Evolutionary conservation across 768 basidiomycete species (phyloP).

Genomic region (Hirschioporus abietinus): DNA sequence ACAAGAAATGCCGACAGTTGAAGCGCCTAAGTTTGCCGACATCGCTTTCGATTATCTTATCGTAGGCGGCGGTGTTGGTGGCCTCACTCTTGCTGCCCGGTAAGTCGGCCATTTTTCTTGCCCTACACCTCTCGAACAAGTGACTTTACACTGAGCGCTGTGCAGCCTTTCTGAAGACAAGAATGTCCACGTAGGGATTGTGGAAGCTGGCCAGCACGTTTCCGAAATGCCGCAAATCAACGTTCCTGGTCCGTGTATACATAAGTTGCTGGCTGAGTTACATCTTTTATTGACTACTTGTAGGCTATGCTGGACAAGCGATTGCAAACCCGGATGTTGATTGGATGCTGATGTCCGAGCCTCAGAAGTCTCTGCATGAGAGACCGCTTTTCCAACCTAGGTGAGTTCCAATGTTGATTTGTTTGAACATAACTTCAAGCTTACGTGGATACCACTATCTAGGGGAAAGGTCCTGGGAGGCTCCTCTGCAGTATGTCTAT

Average conservation of each 20-base stretch:
- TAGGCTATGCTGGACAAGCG: not conserved
- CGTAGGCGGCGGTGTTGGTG: not conserved
- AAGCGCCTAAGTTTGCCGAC: no score
- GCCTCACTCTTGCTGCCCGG: not conserved
- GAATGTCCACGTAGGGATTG: not conserved
- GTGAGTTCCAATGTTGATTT: not conserved
- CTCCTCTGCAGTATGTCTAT: not conserved
- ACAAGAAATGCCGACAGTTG: no score
- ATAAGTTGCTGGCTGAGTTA: not conserved
- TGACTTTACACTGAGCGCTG: no score
- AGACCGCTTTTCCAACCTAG: not conserved
- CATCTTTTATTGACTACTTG: not conserved
- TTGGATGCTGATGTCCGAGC: not conserved
- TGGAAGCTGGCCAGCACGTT: not conserved
- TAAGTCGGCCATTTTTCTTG: not conserved
- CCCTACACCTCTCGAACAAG: not conserved
- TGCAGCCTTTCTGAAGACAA: not conserved
- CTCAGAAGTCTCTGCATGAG: not conserved
- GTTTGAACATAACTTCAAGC: not conserved
- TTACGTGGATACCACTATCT: not conserved
- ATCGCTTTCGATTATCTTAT: slow-evolving; percentile 3
- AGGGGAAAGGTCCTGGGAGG: not conserved
- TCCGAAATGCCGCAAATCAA: not conserved
- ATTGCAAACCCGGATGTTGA: not conserved
- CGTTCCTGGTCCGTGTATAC: not conserved